Conservation (phyloP, 2,329 filamentous ascomycete genomes). For the Chrysoporthe austroafricana region DNA sequence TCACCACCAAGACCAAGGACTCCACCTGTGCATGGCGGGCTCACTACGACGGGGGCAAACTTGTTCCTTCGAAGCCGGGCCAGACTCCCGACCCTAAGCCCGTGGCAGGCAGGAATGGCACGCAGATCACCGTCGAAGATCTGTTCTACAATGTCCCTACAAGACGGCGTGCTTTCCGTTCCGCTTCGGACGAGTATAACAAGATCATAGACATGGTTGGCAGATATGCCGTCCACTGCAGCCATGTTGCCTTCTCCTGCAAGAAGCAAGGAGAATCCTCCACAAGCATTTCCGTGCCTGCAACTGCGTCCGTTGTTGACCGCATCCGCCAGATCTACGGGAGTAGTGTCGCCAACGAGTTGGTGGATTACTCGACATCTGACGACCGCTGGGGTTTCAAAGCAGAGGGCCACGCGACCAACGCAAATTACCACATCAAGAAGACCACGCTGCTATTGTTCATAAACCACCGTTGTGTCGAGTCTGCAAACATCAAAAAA, state of each 20-base stretch:
- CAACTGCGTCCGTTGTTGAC: constrained; percentile 73
- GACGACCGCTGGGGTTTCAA: constrained; percentile 84
- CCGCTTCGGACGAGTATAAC: constrained; percentile 90
- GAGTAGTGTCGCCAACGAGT: constrained; percentile 80
- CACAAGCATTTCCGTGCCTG: constrained; percentile 78
- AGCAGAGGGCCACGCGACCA: constrained; percentile 80
- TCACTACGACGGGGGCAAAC: constrained; percentile 80
- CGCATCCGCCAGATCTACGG: constrained; percentile 91
- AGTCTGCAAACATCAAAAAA: constrained; percentile 86
- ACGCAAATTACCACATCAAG: constrained; percentile 94
- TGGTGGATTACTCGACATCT: constrained; percentile 73
- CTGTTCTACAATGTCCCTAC: constrained; percentile 96
- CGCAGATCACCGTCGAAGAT: constrained; percentile 95
- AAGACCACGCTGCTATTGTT: constrained; percentile 87
- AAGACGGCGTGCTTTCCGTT: constrained; percentile 85
- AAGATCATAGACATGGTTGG: constrained; percentile 97
- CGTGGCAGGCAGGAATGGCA: constrained; percentile 84
- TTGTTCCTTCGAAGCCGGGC: constrained; percentile 83
- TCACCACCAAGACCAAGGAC: constrained; percentile 90
- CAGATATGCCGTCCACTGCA: constrained; percentile 89
- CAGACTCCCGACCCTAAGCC: constrained; percentile 85
- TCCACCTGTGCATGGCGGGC: constrained; percentile 90
- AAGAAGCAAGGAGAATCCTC: constrained; percentile 93
- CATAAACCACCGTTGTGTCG: constrained; percentile 94
- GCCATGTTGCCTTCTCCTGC: constrained; percentile 91